Evolutionary conservation across 176 grass and related monocot genomes (phyloP).

Genomic region (Eleusine coracana): DNA sequence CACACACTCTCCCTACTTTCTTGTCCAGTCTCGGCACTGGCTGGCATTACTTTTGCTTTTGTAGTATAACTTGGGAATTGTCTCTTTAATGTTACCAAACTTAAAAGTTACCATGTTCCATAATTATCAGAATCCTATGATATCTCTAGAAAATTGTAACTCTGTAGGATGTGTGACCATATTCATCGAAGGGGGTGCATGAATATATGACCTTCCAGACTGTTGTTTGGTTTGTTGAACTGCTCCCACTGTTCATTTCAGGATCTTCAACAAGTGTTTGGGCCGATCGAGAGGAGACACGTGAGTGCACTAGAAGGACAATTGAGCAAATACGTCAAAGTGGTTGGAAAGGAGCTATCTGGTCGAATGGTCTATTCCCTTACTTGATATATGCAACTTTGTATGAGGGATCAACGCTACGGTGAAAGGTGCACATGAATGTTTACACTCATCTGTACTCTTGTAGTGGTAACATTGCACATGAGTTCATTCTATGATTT

Average conservation of each 20-base stretch:
- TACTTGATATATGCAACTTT: constrained; percentile 32
- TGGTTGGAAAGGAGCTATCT: constrained; percentile 75
- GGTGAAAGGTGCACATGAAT: neutral
- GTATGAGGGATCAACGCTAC: neutral
- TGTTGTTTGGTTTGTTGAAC: constrained; percentile 13
- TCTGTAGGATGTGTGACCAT: neutral
- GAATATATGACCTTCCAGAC: neutral
- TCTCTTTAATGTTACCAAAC: neutral
- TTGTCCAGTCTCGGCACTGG: too few species aligned
- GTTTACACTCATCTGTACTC: neutral
- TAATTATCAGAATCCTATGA: neutral
- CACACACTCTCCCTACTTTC: too few species aligned
- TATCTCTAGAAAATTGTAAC: neutral
- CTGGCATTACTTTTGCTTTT: constrained; percentile 5
- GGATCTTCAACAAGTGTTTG: constrained; percentile 69
- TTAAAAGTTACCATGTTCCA: constrained; percentile 6
- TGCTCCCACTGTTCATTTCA: constrained; percentile 37
- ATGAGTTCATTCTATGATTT: neutral
- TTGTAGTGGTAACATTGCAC: neutral
- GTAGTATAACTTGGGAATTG: neutral
- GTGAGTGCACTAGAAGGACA: constrained; percentile 58
- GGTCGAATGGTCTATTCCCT: constrained; percentile 64
- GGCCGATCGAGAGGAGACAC: constrained; percentile 46
- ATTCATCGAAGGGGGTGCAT: neutral
- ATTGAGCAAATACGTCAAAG: constrained; percentile 57